phyloP scores from a whole-genome alignment of 2,329 filamentous ascomycete genomes.

The Trichoderma sp. region DNA sequence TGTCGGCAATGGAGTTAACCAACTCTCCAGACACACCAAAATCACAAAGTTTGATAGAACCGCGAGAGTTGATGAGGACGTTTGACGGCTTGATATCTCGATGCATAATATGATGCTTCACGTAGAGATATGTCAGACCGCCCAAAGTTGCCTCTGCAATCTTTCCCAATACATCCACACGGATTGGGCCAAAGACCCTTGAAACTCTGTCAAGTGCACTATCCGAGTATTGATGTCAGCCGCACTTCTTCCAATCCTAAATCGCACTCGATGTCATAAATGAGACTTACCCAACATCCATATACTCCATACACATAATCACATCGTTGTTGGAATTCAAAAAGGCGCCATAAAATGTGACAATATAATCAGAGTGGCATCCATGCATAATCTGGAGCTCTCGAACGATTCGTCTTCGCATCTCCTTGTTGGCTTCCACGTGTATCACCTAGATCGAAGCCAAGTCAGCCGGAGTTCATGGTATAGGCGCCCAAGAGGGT shows the following conservation, averaged over 20 bases:
- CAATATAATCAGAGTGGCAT: conserved; percentile 95
- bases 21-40: conserved; percentile 98
- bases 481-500: conserved; percentile 20
- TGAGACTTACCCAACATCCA: conserved; percentile 87
- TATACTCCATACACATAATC: conserved; percentile 99
- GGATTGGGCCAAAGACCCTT: conserved; percentile 89
- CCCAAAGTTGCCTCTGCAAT: conserved; percentile 95
- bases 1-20: conserved; percentile 96
- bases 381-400: conserved; percentile 98
- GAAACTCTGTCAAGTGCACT: conserved; percentile 93
- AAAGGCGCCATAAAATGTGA: conserved; percentile 97
- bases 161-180: conserved; percentile 95
- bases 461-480: conserved; percentile 16
- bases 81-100: conserved; percentile 99
- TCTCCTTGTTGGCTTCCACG: conserved; percentile 95
- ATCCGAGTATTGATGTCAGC: conserved; percentile 19
- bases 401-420: conserved; percentile 93
- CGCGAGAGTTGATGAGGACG: conserved; percentile 90
- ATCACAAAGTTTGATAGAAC: conserved; percentile 95
- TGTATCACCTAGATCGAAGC: conserved; percentile 78
- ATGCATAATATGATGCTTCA: conserved; percentile 97
- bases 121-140: conserved; percentile 92
- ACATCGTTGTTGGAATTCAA: conserved; percentile 96
- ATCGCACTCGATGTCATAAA: background rate
- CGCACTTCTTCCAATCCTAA: background rate